Conservation (phyloP, 495 filamentous ascomycete species). For the Trypethelium eluteriae region DNA sequence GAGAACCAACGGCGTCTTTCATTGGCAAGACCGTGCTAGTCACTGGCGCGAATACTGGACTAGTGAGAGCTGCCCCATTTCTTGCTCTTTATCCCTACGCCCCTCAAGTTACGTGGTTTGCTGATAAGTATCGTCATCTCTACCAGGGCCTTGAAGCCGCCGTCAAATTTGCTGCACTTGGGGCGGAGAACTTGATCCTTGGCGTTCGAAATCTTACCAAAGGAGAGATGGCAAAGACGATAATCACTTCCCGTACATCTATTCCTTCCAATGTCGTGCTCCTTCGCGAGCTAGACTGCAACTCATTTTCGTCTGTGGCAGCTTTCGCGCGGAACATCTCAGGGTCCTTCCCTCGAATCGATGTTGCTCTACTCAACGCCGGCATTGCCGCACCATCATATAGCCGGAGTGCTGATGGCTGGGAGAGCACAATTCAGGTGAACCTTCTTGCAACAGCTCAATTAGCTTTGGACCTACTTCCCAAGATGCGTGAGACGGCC, state of each 20-base stretch:
- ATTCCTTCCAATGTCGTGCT: constrained; percentile 11
- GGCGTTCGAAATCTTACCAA: constrained; percentile 18
- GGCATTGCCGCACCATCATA: constrained; percentile 15
- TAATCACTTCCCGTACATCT: constrained; percentile 9
- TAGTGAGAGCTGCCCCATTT: not conserved
- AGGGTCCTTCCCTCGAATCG: constrained; percentile 19
- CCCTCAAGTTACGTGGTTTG: no score
- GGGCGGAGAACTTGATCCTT: constrained; percentile 17
- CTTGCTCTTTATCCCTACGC: no score
- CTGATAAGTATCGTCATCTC: no score
- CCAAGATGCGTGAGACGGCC: constrained; percentile 29
- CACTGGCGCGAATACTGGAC: constrained; percentile 21
- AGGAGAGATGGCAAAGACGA: constrained; percentile 20
- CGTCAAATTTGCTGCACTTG: constrained; percentile 18
- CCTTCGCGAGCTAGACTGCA: constrained; percentile 29
- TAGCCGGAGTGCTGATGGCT: constrained; percentile 34
- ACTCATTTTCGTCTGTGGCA: constrained; percentile 21
- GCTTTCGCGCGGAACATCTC: constrained; percentile 20
- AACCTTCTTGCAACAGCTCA: constrained; percentile 53
- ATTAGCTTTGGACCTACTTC: constrained; percentile 49
- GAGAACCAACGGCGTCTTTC: constrained; percentile 18
- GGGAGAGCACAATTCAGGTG: constrained; percentile 51
- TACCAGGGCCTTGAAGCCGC: constrained; percentile 15
- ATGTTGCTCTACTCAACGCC: constrained; percentile 25
- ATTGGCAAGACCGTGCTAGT: constrained; percentile 17